A percentile compares a stretch with the other conserved stretches of the same genome.
These are phyloP conservation scores for Candida vaughaniae DNA, from an alignment of 805 yeast species.

Conservation along the genomic window DNA sequence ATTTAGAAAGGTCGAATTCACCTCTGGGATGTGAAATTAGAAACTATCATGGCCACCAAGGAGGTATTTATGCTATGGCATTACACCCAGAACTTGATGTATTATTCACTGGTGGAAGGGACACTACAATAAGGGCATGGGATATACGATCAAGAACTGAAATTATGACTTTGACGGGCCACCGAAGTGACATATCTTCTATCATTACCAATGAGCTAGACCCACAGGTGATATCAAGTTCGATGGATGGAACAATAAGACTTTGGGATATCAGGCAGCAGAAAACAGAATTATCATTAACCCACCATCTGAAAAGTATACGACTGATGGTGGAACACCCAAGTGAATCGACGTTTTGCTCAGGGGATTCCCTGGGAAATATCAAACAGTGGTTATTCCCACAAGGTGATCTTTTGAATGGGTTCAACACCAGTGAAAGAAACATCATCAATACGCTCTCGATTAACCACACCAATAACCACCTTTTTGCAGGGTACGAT, in stretches of 20 bases:
- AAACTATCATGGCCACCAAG: conserved; percentile 91
- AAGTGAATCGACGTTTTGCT: conserved; percentile 66
- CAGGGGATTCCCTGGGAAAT: conserved; percentile 74
- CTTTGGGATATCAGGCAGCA: conserved; percentile 92
- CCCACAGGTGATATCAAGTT: conserved; percentile 82
- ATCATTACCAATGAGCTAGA: conserved; percentile 68
- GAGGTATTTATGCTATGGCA: conserved; percentile 82
- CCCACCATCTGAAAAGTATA: conserved; percentile 83
- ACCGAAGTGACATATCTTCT: conserved; percentile 68
- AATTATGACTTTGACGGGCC: conserved; percentile 79
- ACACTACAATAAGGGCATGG: conserved; percentile 86
- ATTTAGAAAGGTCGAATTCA: conserved; percentile 78
- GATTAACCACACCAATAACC: conserved; percentile 58
- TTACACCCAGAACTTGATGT: conserved; percentile 86
- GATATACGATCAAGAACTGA: conserved; percentile 80
- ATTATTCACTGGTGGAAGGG: conserved; percentile 85
- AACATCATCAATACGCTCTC: conserved; percentile 67
- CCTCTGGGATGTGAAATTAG: conserved; percentile 53
- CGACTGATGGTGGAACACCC: conserved; percentile 73
- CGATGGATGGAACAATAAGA: conserved; percentile 80
- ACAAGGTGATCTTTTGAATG: conserved; percentile 60
- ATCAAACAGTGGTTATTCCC: conserved; percentile 84
- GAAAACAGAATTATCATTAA: conserved; percentile 63
- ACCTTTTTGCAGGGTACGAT: conserved; percentile 79
- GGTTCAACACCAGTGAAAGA: conserved; percentile 50